Evolutionary conservation across 768 basidiomycete species (phyloP), one percentile per base, ranked within the genome.

Genomic region (Rhodotorula babjevae): DNA sequence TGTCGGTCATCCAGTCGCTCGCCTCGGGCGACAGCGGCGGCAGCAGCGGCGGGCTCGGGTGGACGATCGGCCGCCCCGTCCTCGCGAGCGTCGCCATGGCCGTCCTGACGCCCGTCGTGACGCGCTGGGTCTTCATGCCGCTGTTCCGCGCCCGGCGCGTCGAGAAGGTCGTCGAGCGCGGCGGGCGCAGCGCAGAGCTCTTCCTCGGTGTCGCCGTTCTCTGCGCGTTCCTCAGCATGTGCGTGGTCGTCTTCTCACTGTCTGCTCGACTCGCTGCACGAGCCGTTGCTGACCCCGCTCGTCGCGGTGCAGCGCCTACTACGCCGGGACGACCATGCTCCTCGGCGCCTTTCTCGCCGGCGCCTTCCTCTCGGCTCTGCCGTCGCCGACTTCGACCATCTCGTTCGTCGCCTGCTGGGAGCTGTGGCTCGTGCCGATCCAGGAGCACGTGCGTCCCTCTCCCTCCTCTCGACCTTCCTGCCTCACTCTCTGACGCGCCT

Each of bases 331-430:
- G 0, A 87, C 86, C 60, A 84, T 87, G 57, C 82, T 89, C 1
- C 86, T 87, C 59, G 88, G 88, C 3, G 87, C 87, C 0, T 88
- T 86, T 79, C 80, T 88, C 10, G 85, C 86, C 2, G 87, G 88
- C 3, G 80, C 85, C 9, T 82, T 84, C 33, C 77, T 87, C 2
- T 77, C 83, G 11, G 81, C 84, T 27, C 73, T 83, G 2, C 62
- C 77, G 3, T 61, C 66, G 42, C 56, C 59, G 29, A 52, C 21
- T n/a, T 49, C 61, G 57, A 25, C 31, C 49, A 47, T 71, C 23
- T 57, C 67, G 18, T 77, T 81, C 49, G 40, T 73, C 46, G 31
- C 61, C 3, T 73, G 82, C 11, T 87, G 84, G 79, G 76, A 82
- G 6, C 16, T 52, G 61, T 3, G 80, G 82, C 68, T 86, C 64